Conservation (phyloP, 352 stramenopile species). For the Phytophthora podocarpi region DNA sequence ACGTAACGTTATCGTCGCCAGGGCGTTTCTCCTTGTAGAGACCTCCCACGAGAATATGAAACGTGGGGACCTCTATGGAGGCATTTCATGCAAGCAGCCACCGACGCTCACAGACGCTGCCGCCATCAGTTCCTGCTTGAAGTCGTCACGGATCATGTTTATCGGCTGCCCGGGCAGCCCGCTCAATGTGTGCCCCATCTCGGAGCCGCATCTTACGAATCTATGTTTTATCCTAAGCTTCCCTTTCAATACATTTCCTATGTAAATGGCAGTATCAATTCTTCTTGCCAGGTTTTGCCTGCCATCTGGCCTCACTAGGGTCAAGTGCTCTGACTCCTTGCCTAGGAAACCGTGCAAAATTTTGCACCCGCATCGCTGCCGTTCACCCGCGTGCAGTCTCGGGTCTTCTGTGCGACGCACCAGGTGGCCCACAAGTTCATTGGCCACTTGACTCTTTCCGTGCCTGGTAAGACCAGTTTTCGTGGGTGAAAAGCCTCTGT, state of each 20-base stretch:
- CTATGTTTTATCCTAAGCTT: slow-evolving; percentile 1
- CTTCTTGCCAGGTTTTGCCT: background rate
- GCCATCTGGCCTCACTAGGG: background rate
- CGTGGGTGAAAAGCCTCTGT: slow-evolving; percentile 16
- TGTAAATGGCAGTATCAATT: background rate
- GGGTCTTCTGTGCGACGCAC: background rate
- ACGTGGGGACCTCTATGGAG: too few relatives aligned
- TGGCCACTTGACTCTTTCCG: slow-evolving; percentile 9
- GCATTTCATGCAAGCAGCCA: too few relatives aligned
- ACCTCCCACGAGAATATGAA: too few relatives aligned
- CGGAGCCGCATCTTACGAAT: too few relatives aligned
- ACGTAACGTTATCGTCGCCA: too few relatives aligned
- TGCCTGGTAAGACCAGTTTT: slow-evolving; percentile 18
- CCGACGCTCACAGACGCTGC: too few relatives aligned
- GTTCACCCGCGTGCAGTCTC: background rate
- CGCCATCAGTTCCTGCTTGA: too few relatives aligned
- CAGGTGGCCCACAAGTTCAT: slow-evolving; percentile 13
- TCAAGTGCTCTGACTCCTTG: slow-evolving; percentile 17
- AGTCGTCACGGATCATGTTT: too few relatives aligned
- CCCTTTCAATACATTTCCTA: background rate
- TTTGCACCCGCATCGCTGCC: slow-evolving; percentile 11
- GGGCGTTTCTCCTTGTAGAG: too few relatives aligned
- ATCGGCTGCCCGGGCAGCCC: too few relatives aligned
- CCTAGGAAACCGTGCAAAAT: slow-evolving; percentile 19
- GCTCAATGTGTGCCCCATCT: too few relatives aligned